These are phyloP conservation scores for Russula foetens DNA, from an alignment of 768 basidiomycete species.

Conservation along the genomic window DNA sequence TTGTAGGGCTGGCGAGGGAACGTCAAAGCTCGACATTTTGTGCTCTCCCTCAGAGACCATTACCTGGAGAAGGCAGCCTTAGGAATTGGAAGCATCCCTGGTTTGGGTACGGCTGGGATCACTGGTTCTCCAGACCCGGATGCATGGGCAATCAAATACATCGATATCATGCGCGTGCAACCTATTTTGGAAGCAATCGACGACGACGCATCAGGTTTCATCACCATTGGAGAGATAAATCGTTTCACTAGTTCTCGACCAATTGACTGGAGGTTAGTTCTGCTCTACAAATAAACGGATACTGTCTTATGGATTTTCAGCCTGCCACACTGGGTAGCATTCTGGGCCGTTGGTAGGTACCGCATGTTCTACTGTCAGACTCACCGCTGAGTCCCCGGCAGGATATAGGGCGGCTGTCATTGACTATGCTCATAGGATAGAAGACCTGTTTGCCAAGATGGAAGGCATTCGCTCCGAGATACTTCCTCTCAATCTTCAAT, in stretches of 20 bases:
- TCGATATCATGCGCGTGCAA: slow-evolving; percentile 21
- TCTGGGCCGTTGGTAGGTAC: slow-evolving; percentile 24
- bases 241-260: slow-evolving; percentile 25
- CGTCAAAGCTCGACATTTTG: slow-evolving; percentile 16
- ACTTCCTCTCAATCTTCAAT: slow-evolving; percentile 3
- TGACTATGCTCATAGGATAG: slow-evolving; percentile 13
- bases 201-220: slow-evolving; percentile 29
- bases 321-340: slow-evolving; percentile 28
- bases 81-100: neutral
- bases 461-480: slow-evolving; percentile 3
- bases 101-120: neutral
- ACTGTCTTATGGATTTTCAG: slow-evolving; percentile 4
- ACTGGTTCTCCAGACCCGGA: slow-evolving; percentile 10
- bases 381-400: neutral
- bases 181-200: slow-evolving; percentile 29
- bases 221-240: slow-evolving; percentile 29
- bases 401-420: slow-evolving; percentile 12
- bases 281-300: neutral
- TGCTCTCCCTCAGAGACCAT: slow-evolving; percentile 27
- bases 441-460: slow-evolving; percentile 10
- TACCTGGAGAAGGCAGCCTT: slow-evolving; percentile 21
- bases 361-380: neutral
- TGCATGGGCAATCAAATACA: slow-evolving; percentile 24
- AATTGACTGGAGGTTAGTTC: slow-evolving; percentile 23
- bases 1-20: slow-evolving; percentile 19